These are phyloP conservation scores for Ceratocystis eucalypticola DNA, from an alignment of 2,329 filamentous ascomycete genomes.

Conservation along the genomic window DNA sequence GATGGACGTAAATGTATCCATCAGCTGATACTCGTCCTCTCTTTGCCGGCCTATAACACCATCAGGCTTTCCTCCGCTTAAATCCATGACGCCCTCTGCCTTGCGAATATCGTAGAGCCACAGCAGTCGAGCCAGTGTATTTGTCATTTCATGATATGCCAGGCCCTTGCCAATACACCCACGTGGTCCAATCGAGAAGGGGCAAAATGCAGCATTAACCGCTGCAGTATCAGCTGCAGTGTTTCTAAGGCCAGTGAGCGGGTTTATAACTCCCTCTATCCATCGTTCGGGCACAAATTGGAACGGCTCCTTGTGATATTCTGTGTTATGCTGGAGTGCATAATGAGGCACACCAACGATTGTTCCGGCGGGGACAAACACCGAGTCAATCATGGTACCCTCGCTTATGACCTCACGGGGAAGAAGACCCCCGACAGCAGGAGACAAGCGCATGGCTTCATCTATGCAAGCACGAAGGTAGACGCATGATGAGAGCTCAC, in stretches of 20 bases:
- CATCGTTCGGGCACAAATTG: slow-evolving; percentile 51
- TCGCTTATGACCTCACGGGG: slow-evolving; percentile 46
- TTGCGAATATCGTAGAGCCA: slow-evolving; percentile 47
- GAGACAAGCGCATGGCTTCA: slow-evolving; percentile 50
- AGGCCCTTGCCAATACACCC: slow-evolving; percentile 61
- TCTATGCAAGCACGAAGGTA: slow-evolving; percentile 53
- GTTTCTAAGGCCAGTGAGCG: slow-evolving; percentile 27
- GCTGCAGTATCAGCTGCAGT: slow-evolving; percentile 38
- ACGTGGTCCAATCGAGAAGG: slow-evolving; percentile 56
- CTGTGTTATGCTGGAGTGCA: slow-evolving; percentile 52
- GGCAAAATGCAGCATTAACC: slow-evolving; percentile 58
- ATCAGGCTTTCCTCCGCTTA: slow-evolving; percentile 36
- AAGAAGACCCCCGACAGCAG: slow-evolving; percentile 45
- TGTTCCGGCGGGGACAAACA: slow-evolving; percentile 42
- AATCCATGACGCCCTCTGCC: slow-evolving; percentile 36
- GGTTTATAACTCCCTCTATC: slow-evolving; percentile 37
- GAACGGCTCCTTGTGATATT: slow-evolving; percentile 48
- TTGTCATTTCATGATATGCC: slow-evolving; percentile 53
- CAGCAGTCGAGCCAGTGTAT: slow-evolving; percentile 47
- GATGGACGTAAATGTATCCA: slow-evolving; percentile 58
- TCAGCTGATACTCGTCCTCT: slow-evolving; percentile 50
- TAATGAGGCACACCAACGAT: slow-evolving; percentile 54
- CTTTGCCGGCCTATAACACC: slow-evolving; percentile 38
- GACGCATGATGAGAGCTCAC: slow-evolving; percentile 35
- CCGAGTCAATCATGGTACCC: slow-evolving; percentile 41